These are phyloP conservation scores for Tricholoma sp. DNA, from an alignment of 768 basidiomycete species.

Conservation along the genomic window DNA sequence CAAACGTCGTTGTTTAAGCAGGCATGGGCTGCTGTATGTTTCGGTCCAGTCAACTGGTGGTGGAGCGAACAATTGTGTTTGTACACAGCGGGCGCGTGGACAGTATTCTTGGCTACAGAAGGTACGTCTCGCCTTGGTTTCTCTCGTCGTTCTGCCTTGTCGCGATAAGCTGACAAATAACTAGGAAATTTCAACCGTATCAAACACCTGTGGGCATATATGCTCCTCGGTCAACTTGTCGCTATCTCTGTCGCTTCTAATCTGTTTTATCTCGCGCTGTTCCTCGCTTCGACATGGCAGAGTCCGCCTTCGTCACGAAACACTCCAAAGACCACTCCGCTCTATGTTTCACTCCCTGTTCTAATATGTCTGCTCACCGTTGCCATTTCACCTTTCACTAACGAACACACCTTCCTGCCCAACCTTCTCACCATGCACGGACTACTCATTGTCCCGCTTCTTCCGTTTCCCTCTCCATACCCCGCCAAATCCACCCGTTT, in stretches of 20 bases:
- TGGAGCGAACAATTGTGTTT: constrained; percentile 63
- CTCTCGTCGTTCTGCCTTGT: neutral
- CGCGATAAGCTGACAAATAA: neutral
- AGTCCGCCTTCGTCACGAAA: neutral
- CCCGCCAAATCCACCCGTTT: constrained; percentile 22
- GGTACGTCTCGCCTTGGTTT: constrained; percentile 29
- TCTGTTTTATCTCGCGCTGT: constrained; percentile 53
- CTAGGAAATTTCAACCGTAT: constrained; percentile 35
- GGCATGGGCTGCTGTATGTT: constrained; percentile 44
- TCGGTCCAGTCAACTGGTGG: constrained; percentile 54
- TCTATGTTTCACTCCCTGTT: constrained; percentile 36
- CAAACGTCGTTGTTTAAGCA: constrained; percentile 57
- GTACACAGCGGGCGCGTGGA: constrained; percentile 55
- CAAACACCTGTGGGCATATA: constrained; percentile 57
- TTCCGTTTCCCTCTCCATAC: constrained; percentile 6
- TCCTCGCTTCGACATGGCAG: constrained; percentile 27
- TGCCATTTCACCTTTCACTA: constrained; percentile 37
- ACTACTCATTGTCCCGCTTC: constrained; percentile 48
- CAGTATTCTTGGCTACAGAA: constrained; percentile 44
- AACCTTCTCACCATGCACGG: constrained; percentile 60
- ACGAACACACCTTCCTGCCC: constrained; percentile 40
- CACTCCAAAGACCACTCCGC: constrained; percentile 8
- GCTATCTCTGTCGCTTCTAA: constrained; percentile 64
- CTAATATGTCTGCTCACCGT: constrained; percentile 42
- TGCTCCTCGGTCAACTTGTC: constrained; percentile 69